Base-by-base conservation (phyloP, 495 filamentous ascomycete species). In the Penicillium argentinense region DNA sequence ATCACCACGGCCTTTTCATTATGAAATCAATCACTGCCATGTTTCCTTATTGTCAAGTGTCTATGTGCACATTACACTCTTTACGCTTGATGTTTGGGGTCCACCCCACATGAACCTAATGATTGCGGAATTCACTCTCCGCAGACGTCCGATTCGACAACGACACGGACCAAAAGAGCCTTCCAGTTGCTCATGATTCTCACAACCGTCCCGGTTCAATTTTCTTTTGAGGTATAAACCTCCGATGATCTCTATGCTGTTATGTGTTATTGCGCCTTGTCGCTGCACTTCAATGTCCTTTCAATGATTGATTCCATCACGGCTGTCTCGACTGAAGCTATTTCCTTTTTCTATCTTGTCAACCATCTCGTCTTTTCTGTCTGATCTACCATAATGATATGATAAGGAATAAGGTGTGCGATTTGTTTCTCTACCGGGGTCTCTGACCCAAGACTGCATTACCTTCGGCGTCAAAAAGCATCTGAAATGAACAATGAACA, bases 21-120 rank as follows among this genome's bases (percentile, higher is more conserved):
- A 36, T 36, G 33, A 21, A 42, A 23, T 51, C 45, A 33, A 42
- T 45, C 18, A 18, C 33, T 56, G 41, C 39, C 39, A 50, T 36
- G 45, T 49, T 48, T 33, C 37, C 16, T 46, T 45, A 6, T 9
- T n/a, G 14, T 43, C 30, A 0, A 21, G 6, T 49, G 16, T 37
- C 28, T 48, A 23, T 25, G 28, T 49, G 36, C 16, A 36, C 33
- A 21, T 18, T 21, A 21, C 33, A 36, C 9, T 36, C 33, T 36
- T 36, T 36, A 36, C 17, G 17, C 9, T n/a, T n/a, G n/a, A n/a
- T n/a, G n/a, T n/a, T n/a, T n/a, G 33, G 21, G 17, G 7, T 12
- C n/a, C 25, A 26, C 5, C n/a, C 33, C 21, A 14, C 9, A 36
- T 36, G 33, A 36, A 12, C 33, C 17, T 22, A 36, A 36, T 36